Evolutionary conservation across 1,284 basidiomycete species (phyloP).

Genomic region (Neotropicomus parvogracilis): DNA sequence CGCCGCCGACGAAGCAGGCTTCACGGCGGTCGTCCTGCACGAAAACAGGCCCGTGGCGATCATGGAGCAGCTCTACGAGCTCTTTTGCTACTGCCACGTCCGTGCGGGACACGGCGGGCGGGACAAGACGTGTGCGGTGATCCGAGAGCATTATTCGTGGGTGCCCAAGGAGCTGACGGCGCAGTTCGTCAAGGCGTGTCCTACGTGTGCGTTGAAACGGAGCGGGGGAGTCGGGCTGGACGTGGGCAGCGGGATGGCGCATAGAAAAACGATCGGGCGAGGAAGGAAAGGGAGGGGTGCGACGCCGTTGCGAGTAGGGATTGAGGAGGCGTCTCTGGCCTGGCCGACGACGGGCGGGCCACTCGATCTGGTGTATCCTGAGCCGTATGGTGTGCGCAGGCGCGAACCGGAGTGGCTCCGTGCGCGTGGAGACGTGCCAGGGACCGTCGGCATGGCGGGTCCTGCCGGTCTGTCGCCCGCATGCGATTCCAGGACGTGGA

Average conservation of each 20-base stretch:
- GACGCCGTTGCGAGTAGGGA: neutral
- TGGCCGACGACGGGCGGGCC: slow-evolving; percentile 30
- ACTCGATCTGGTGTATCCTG: slow-evolving; percentile 24
- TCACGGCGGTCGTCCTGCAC: slow-evolving; percentile 51
- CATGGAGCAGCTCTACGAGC: slow-evolving; percentile 71
- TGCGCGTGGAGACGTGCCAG: neutral
- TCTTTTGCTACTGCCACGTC: slow-evolving; percentile 68
- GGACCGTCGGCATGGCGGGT: neutral
- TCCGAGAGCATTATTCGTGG: slow-evolving; percentile 70
- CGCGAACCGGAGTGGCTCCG: slow-evolving; percentile 3
- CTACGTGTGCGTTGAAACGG: slow-evolving; percentile 55
- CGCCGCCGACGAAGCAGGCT: slow-evolving; percentile 1
- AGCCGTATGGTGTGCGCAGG: slow-evolving; percentile 12
- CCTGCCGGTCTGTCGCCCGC: neutral
- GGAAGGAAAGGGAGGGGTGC: neutral
- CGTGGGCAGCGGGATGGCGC: neutral
- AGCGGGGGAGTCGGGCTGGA: slow-evolving; percentile 19
- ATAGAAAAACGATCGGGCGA: neutral
- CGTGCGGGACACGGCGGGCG: slow-evolving; percentile 67
- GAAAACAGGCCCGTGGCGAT: slow-evolving; percentile 68
- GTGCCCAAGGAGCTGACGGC: slow-evolving; percentile 77
- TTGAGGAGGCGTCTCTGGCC: neutral
- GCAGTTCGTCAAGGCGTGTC: slow-evolving; percentile 71
- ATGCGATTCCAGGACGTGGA: neutral
- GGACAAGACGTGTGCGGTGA: slow-evolving; percentile 65